phyloP scores from a whole-genome alignment of 1,284 basidiomycete species.

The Anthracocystis setariae region DNA sequence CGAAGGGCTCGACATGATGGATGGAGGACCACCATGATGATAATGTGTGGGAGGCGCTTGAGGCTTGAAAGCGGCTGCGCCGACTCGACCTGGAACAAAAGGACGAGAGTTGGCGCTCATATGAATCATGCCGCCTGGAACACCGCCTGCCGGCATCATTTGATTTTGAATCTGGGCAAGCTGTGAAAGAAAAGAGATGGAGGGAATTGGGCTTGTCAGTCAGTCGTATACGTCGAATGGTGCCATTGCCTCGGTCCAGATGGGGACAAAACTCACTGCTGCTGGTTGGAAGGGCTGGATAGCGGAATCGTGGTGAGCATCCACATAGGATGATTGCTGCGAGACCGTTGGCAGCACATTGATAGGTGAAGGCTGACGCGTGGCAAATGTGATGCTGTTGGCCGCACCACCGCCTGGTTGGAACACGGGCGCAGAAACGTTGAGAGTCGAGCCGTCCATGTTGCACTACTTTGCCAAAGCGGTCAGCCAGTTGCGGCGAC shows the following conservation, averaged over 20 bases:
- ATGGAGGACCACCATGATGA: background rate
- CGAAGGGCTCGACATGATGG: conserved; percentile 1
- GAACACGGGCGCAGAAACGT: conserved; percentile 41
- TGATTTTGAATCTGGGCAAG: conserved; percentile 47
- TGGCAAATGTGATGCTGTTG: background rate
- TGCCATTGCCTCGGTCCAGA: too few species aligned
- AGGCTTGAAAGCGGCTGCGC: conserved; percentile 13
- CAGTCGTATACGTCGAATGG: background rate
- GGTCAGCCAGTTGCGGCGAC: too few species aligned
- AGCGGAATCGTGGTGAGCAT: too few species aligned
- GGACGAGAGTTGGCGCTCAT: conserved; percentile 37
- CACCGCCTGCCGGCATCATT: conserved; percentile 16
- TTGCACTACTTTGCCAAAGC: background rate
- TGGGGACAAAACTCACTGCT: too few species aligned
- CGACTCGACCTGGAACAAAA: conserved; percentile 26
- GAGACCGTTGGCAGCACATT: conserved; percentile 1
- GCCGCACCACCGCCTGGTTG: conserved; percentile 10
- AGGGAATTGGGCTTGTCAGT: conserved; percentile 1
- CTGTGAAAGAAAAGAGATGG: background rate
- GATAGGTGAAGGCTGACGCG: conserved; percentile 15
- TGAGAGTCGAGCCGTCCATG: conserved; percentile 37
- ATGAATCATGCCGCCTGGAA: conserved; percentile 16
- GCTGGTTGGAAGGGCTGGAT: too few species aligned
- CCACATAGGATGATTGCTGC: background rate
- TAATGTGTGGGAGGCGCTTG: conserved; percentile 11